Evolutionary conservation across 169 alveolate genomes (phyloP).

Genomic region (Plasmodium cynomolgi): DNA sequence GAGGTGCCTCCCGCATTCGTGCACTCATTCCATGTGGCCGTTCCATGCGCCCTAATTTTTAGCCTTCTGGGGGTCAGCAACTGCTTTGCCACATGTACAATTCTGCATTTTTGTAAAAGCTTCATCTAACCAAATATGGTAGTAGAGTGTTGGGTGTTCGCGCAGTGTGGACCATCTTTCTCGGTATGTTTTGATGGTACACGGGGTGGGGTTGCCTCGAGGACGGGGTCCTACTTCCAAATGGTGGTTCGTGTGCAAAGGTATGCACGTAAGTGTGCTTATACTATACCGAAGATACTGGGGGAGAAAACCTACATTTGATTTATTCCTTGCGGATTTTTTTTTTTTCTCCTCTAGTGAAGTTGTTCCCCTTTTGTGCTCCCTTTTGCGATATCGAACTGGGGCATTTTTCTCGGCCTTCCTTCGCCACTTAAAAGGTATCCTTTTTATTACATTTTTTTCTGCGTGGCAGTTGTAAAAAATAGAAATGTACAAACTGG

Average conservation of each 20-base stretch:
- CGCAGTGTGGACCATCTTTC: neutral
- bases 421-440: neutral
- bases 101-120: constrained; percentile 10
- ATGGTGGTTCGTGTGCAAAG: neutral
- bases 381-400: neutral
- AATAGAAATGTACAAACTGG: neutral
- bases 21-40: neutral
- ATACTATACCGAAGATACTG: neutral
- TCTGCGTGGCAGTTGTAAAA: neutral
- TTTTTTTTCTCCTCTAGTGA: neutral
- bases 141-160: neutral
- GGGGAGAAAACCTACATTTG: neutral
- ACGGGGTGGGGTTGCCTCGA: neutral
- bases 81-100: constrained; percentile 6
- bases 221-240: neutral
- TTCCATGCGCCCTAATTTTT: neutral
- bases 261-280: neutral
- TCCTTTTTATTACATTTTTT: neutral
- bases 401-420: neutral
- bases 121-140: constrained; percentile 14
- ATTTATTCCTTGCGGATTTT: neutral
- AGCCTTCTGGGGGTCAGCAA: neutral
- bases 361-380: neutral
- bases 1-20: neutral
- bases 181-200: neutral